A percentile compares a stretch with the other conserved stretches of the same genome.
These are phyloP conservation scores for Brassica rapa DNA, from an alignment of 345 rosid genomes.

Conservation along the genomic window DNA sequence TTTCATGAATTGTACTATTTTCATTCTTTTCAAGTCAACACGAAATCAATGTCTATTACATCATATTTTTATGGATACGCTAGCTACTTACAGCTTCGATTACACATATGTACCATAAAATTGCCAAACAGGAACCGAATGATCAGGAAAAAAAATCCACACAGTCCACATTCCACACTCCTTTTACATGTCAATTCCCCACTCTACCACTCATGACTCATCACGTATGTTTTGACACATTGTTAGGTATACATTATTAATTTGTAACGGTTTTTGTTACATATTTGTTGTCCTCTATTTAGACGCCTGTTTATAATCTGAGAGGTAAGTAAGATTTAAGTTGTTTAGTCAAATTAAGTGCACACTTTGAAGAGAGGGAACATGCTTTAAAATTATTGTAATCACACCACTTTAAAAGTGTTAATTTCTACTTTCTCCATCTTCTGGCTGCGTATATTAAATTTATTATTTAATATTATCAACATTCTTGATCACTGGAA, in stretches of 20 bases:
- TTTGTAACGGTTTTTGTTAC: background rate
- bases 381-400: slow-evolving; percentile 4
- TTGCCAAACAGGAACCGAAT: background rate
- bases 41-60: background rate
- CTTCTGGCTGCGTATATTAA: background rate
- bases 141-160: background rate
- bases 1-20: background rate
- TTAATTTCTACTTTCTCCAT: background rate
- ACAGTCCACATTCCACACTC: background rate
- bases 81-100: background rate
- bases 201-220: background rate
- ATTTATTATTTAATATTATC: background rate
- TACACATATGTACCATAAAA: background rate
- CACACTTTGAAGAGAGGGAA: slow-evolving; percentile 5
- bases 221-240: background rate
- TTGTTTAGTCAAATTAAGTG: slow-evolving; percentile 25
- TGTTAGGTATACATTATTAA: background rate
- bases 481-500: slow-evolving; percentile 2
- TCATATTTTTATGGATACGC: background rate
- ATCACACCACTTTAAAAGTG: background rate
- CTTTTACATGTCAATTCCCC: background rate
- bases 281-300: background rate
- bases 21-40: background rate
- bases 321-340: background rate
- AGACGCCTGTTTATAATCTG: background rate